Conservation (phyloP, 1,284 basidiomycete genomes). For the Nidula niveotomentosa region DNA sequence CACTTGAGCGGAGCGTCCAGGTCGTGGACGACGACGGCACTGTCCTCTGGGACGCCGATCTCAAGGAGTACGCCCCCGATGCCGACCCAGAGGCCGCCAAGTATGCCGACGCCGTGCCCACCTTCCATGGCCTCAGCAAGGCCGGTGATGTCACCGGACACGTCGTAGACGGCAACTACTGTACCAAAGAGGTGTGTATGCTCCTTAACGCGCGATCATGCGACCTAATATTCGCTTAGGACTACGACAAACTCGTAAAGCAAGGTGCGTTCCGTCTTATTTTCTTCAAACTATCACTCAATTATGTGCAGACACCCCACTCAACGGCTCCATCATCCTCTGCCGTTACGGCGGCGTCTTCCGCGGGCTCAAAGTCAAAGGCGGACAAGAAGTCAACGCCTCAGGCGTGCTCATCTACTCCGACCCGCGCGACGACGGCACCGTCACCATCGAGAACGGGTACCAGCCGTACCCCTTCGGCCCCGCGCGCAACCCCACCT, state of each 20-base stretch:
- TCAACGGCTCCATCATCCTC: conserved; percentile 80
- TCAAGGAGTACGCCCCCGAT: conserved; percentile 63
- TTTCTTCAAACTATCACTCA: conserved; percentile 5
- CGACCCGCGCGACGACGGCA: conserved; percentile 89
- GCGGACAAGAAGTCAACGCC: conserved; percentile 83
- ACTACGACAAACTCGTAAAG: conserved; percentile 17
- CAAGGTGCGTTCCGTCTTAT: conserved; percentile 42
- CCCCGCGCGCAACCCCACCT: conserved; percentile 83
- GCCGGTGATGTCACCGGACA: conserved; percentile 66
- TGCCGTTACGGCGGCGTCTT: conserved; percentile 81
- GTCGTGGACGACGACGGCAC: conserved; percentile 55
- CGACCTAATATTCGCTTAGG: conserved; percentile 9
- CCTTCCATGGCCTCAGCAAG: conserved; percentile 71
- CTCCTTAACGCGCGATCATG: not conserved
- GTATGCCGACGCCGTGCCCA: conserved; percentile 55
- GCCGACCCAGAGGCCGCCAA: conserved; percentile 60
- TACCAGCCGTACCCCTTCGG: conserved; percentile 81
- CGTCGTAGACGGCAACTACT: conserved; percentile 82
- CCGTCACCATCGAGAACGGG: conserved; percentile 77
- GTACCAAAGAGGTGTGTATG: conserved; percentile 54
- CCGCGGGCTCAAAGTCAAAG: conserved; percentile 86
- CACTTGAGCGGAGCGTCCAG: conserved; percentile 59
- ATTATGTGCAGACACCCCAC: conserved; percentile 50
- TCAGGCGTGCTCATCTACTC: conserved; percentile 80
- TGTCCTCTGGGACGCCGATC: conserved; percentile 61